Evolutionary conservation across 805 yeast genomes (phyloP).

Genomic region (Cyberlindnera amylophila): DNA sequence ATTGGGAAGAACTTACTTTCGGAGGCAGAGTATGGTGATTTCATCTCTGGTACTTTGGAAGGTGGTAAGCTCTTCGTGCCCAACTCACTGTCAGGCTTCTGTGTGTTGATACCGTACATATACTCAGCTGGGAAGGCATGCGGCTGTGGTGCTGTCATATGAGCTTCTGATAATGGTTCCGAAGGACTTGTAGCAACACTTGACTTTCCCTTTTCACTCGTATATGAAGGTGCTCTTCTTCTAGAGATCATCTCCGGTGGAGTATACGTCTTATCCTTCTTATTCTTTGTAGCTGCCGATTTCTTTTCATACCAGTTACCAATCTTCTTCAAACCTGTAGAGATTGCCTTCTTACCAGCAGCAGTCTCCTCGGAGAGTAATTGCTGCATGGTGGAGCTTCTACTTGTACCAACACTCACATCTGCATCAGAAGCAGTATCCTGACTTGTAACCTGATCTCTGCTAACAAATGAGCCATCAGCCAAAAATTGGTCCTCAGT

Average conservation of each 20-base stretch:
- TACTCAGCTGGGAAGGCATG: slow-evolving; percentile 28
- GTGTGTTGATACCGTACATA: slow-evolving; percentile 18
- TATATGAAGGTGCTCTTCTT: slow-evolving; percentile 33
- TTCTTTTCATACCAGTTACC: slow-evolving; percentile 68
- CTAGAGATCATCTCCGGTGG: slow-evolving; percentile 72
- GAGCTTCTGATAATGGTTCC: not conserved
- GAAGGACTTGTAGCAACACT: not conserved
- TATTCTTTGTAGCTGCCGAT: slow-evolving; percentile 11
- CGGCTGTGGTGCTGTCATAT: slow-evolving; percentile 26
- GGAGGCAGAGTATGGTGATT: slow-evolving; percentile 15
- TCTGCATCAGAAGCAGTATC: slow-evolving; percentile 17
- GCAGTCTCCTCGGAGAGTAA: slow-evolving; percentile 25
- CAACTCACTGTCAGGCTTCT: slow-evolving; percentile 13
- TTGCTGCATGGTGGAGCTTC: slow-evolving; percentile 24
- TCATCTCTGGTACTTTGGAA: slow-evolving; percentile 23
- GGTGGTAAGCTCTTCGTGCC: slow-evolving; percentile 19
- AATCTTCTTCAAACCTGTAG: slow-evolving; percentile 50
- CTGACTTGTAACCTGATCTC: slow-evolving; percentile 9
- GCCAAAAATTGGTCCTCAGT: slow-evolving; percentile 29
- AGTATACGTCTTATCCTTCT: slow-evolving; percentile 7
- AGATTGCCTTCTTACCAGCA: slow-evolving; percentile 35
- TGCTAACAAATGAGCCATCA: slow-evolving; percentile 27
- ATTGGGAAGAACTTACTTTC: slow-evolving; percentile 5
- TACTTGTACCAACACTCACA: slow-evolving; percentile 6
- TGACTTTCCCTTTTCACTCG: slow-evolving; percentile 11